Conservation (phyloP, 2,329 filamentous ascomycete species). For the Lasiodiplodia sp. region DNA sequence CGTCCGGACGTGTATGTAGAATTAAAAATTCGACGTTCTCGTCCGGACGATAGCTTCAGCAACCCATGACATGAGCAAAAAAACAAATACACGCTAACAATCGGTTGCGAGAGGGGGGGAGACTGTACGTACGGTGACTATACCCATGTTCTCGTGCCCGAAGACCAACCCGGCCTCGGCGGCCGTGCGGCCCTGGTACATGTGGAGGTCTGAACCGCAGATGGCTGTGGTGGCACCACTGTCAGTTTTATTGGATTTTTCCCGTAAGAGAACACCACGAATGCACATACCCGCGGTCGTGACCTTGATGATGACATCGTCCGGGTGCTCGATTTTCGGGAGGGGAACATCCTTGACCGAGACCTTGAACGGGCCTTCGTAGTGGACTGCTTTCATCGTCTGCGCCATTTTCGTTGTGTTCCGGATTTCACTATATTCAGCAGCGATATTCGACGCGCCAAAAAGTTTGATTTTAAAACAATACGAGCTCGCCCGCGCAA, state of each 20-base stretch:
- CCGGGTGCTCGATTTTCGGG: constrained; percentile 68
- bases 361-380: constrained; percentile 68
- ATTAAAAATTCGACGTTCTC: too few relatives aligned
- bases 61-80: too few relatives aligned
- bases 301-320: constrained; percentile 71
- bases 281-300: constrained; percentile 61
- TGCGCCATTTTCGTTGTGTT: constrained; percentile 32
- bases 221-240: constrained; percentile 49
- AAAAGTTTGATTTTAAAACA: background rate
- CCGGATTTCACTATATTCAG: background rate
- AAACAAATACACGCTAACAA: too few relatives aligned
- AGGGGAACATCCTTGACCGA: constrained; percentile 66
- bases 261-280: background rate
- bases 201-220: constrained; percentile 62
- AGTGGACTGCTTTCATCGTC: constrained; percentile 69
- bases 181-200: constrained; percentile 72
- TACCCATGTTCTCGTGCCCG: constrained; percentile 68
- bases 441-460: background rate
- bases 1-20: too few relatives aligned
- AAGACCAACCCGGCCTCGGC: constrained; percentile 69
- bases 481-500: background rate
- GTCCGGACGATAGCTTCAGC: too few relatives aligned
- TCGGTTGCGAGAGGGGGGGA: too few relatives aligned
- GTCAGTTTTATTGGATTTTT: constrained; percentile 17
- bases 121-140: constrained; percentile 46